Conservation (phyloP, 2,329 filamentous ascomycete genomes). For the Pseudogymnoascus sp. region DNA sequence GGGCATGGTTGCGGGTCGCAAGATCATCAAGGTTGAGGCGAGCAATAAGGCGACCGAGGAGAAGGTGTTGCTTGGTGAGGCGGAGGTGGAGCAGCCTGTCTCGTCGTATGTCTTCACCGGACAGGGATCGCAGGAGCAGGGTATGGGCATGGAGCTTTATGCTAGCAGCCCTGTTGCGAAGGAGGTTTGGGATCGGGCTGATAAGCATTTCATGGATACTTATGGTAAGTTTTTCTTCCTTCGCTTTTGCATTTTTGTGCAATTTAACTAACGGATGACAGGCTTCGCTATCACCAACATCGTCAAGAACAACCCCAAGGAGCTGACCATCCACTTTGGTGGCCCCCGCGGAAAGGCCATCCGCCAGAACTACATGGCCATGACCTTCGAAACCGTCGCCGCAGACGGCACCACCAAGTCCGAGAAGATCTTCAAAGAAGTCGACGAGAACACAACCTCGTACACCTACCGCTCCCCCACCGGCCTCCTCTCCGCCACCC, state of each 20-base stretch:
- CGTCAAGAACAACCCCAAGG: slow-evolving; percentile 98
- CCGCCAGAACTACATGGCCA: slow-evolving; percentile 97
- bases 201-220: slow-evolving; percentile 97
- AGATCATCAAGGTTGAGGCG: slow-evolving; percentile 98
- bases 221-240: slow-evolving; percentile 59
- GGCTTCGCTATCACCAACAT: slow-evolving; percentile 97
- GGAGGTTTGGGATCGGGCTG: slow-evolving; percentile 95
- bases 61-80: slow-evolving; percentile 90
- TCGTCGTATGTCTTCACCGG: slow-evolving; percentile 97
- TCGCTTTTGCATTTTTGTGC: slow-evolving; percentile 9
- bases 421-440: slow-evolving; percentile 99
- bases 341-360: slow-evolving; percentile 95
- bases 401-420: slow-evolving; percentile 90
- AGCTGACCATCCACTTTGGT: slow-evolving; percentile 96
- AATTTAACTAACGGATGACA: slow-evolving; percentile 30
- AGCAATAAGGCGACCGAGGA: slow-evolving; percentile 94
- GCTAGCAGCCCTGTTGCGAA: slow-evolving; percentile 86
- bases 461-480: slow-evolving; percentile 97
- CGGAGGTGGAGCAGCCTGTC: slow-evolving; percentile 94
- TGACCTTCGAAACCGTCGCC: slow-evolving; percentile 98
- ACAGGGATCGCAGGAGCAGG: slow-evolving; percentile 96
- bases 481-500: slow-evolving; percentile 88
- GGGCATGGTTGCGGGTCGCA: slow-evolving; percentile 95
- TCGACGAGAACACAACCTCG: slow-evolving; percentile 82
- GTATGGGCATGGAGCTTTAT: slow-evolving; percentile 99